Conservation (phyloP, 495 filamentous ascomycete species). For the Talaromyces ruber region DNA sequence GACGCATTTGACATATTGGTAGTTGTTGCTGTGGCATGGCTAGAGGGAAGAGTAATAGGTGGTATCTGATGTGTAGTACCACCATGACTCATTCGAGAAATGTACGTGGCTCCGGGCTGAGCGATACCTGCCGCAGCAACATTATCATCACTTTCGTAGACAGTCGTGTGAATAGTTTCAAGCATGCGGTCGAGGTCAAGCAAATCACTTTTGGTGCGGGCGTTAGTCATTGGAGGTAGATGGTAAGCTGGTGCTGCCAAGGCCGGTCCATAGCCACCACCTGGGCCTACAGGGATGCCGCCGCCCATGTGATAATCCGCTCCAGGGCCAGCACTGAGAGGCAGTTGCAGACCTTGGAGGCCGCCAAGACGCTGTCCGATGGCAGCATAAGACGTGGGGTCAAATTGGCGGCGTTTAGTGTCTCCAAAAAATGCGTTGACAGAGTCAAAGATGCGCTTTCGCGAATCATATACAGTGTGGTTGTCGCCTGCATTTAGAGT, state of each 20-base stretch:
- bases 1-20: conserved; percentile 53
- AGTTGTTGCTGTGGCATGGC: conserved; percentile 48
- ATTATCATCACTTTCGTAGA: conserved; percentile 83
- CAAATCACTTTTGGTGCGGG: conserved; percentile 88
- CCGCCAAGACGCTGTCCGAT: conserved; percentile 72
- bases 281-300: conserved; percentile 39
- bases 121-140: conserved; percentile 66
- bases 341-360: conserved; percentile 60
- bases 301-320: conserved; percentile 60
- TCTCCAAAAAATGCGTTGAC: conserved; percentile 91
- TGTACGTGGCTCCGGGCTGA: conserved; percentile 58
- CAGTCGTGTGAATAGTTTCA: conserved; percentile 87
- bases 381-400: conserved; percentile 72
- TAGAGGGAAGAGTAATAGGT: conserved; percentile 39
- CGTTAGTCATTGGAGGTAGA: conserved; percentile 74
- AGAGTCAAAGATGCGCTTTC: conserved; percentile 79
- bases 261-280: conserved; percentile 37
- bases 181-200: conserved; percentile 87
- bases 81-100: conserved; percentile 52
- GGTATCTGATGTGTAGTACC: conserved; percentile 62
- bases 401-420: conserved; percentile 79
- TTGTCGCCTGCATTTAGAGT: conserved; percentile 48
- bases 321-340: conserved; percentile 48
- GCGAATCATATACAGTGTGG: conserved; percentile 48
- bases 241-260: conserved; percentile 51